These are phyloP conservation scores for Paecilomyces formosus DNA, from an alignment of 2,329 filamentous ascomycete genomes.

Conservation along the genomic window DNA sequence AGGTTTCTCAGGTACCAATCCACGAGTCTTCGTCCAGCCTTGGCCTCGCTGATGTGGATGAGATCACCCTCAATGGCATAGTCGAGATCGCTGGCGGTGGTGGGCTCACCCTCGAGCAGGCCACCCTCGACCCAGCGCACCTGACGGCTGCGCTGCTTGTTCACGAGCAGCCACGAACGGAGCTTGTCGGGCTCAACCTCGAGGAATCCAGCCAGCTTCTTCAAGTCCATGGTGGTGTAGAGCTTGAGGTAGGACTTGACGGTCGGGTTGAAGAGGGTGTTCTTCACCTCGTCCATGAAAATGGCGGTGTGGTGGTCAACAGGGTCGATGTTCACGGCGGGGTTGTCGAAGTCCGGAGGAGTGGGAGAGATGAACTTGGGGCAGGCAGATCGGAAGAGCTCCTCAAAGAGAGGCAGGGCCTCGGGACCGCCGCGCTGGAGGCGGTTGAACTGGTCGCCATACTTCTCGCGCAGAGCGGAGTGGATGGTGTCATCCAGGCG, in stretches of 20 bases:
- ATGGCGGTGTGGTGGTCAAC: conserved; percentile 94
- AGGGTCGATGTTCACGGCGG: conserved; percentile 89
- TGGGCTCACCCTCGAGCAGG: conserved; percentile 82
- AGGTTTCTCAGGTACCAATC: conserved; percentile 99
- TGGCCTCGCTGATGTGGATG: conserved; percentile 97
- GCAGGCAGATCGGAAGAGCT: conserved; percentile 95
- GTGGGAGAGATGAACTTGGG: conserved; percentile 99
- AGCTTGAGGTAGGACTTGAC: conserved; percentile 98
- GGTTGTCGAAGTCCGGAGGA: conserved; percentile 95
- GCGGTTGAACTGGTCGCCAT: conserved; percentile 94
- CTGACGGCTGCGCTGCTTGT: conserved; percentile 98
- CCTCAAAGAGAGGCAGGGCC: conserved; percentile 92
- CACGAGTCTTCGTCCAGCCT: conserved; percentile 92
- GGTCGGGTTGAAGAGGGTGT: conserved; percentile 95
- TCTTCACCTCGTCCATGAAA: conserved; percentile 99
- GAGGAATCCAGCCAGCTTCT: conserved; percentile 95
- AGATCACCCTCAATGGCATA: conserved; percentile 95
- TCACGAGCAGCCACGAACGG: conserved; percentile 86
- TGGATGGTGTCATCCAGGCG: conserved; percentile 98
- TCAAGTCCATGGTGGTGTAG: conserved; percentile 98
- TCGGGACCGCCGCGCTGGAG: conserved; percentile 95
- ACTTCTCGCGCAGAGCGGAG: conserved; percentile 96
- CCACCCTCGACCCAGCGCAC: conserved; percentile 88
- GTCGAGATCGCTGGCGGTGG: conserved; percentile 91
- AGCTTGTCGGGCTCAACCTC: conserved; percentile 96